phyloP scores from a whole-genome alignment of 768 basidiomycete genomes.

The Mycena rosella region DNA sequence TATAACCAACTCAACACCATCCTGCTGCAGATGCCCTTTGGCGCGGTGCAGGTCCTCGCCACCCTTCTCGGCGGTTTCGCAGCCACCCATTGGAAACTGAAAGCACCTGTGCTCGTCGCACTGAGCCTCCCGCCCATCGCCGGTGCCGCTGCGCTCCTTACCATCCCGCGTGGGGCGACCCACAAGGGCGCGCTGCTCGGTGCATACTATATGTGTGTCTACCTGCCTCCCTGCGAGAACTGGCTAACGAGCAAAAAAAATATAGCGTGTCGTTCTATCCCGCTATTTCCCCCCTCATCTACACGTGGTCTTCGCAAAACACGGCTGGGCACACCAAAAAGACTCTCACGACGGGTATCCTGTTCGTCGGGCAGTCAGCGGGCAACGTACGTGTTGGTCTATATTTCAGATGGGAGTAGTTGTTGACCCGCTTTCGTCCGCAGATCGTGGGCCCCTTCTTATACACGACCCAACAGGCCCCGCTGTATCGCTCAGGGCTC shows the following conservation, averaged over 20 bases:
- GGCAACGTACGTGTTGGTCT: slow-evolving; percentile 45
- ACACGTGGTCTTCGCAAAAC: slow-evolving; percentile 43
- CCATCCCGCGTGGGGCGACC: slow-evolving; percentile 19
- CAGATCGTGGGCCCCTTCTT: slow-evolving; percentile 38
- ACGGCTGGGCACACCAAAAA: slow-evolving; percentile 51
- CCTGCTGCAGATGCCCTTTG: slow-evolving; percentile 38
- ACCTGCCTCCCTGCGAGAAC: neutral
- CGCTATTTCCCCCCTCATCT: slow-evolving; percentile 35
- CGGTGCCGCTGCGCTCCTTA: slow-evolving; percentile 32
- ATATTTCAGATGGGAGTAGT: neutral
- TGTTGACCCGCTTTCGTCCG: neutral
- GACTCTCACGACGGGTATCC: slow-evolving; percentile 48
- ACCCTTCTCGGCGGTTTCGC: slow-evolving; percentile 26
- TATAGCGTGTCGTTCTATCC: slow-evolving; percentile 37
- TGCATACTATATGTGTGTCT: slow-evolving; percentile 32
- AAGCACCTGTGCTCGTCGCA: slow-evolving; percentile 27
- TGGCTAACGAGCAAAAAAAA: neutral
- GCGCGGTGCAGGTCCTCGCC: slow-evolving; percentile 34
- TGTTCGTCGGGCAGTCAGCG: slow-evolving; percentile 52
- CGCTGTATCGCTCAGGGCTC: slow-evolving; percentile 32
- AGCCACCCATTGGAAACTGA: slow-evolving; percentile 29
- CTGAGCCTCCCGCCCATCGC: slow-evolving; percentile 36
- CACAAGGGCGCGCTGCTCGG: slow-evolving; percentile 31
- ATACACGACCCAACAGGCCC: slow-evolving; percentile 36
- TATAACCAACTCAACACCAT: slow-evolving; percentile 36